phyloP scores from a whole-genome alignment of 1,284 basidiomycete species.

The Hemileia vastatrix region DNA sequence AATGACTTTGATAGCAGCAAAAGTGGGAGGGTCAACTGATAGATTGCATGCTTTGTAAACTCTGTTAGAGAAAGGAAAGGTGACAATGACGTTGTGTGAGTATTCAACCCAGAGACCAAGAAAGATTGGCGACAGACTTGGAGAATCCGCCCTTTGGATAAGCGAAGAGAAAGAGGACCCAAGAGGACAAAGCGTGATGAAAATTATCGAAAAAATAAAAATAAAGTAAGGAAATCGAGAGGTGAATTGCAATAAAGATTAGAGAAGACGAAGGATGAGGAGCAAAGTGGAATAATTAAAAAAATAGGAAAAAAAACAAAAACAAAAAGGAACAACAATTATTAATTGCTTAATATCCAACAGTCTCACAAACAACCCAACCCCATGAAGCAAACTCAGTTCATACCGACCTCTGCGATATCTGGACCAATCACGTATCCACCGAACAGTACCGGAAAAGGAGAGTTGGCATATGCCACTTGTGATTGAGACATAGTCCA shows the following conservation, averaged over 20 bases:
- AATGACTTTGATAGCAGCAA: constrained; percentile 23
- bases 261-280: no score
- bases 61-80: constrained; percentile 36
- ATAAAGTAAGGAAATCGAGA: neutral
- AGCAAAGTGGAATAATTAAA: no score
- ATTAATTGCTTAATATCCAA: no score
- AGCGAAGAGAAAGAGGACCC: no score
- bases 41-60: constrained; percentile 67
- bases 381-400: no score
- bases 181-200: neutral
- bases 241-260: no score
- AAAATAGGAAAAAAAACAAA: no score
- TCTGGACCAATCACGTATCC: constrained; percentile 16
- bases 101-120: neutral
- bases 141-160: constrained; percentile 23
- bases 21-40: neutral
- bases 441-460: constrained; percentile 16
- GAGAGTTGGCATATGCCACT: constrained; percentile 19
- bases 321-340: no score
- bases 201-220: neutral
- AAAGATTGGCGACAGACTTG: neutral
- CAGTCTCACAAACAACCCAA: no score
- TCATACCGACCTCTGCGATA: constrained; percentile 11
- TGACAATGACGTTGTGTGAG: neutral
- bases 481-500: no score